Percentiles rank a stretch among this genome's conserved stretches.
These are phyloP conservation scores for Tricholoma saponaceum DNA, from an alignment of 768 basidiomycete genomes.

Conservation along the genomic window DNA sequence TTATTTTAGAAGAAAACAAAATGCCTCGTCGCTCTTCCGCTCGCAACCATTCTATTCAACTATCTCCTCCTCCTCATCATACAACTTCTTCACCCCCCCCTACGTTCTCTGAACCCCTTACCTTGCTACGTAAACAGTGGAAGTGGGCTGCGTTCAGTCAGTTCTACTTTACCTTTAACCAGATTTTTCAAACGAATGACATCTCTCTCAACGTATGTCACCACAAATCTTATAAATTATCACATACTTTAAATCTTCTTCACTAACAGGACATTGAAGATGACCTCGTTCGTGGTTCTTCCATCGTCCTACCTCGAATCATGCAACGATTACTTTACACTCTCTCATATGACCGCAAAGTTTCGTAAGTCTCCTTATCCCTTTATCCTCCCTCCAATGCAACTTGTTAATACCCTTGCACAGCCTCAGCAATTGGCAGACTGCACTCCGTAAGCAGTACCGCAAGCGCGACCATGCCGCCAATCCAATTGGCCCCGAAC, in stretches of 20 bases:
- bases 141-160: constrained; percentile 92
- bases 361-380: constrained; percentile 12
- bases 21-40: constrained; percentile 59
- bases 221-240: constrained; percentile 7
- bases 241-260: constrained; percentile 4
- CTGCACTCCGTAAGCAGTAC: constrained; percentile 73
- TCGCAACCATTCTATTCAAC: constrained; percentile 28
- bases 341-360: constrained; percentile 79
- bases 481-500: constrained; percentile 70
- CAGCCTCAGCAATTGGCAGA: constrained; percentile 78
- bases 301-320: constrained; percentile 60
- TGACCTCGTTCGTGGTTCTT: constrained; percentile 62
- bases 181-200: constrained; percentile 67
- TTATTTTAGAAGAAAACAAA: constrained; percentile 6
- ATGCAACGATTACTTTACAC: constrained; percentile 72
- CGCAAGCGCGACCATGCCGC: constrained; percentile 63
- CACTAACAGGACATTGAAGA: constrained; percentile 67
- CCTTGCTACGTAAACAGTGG: constrained; percentile 73
- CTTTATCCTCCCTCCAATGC: neutral
- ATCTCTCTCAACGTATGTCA: constrained; percentile 58
- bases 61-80: constrained; percentile 25
- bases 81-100: constrained; percentile 19
- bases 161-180: constrained; percentile 83
- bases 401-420: constrained; percentile 15
- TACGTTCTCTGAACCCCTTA: constrained; percentile 32